Evolutionary conservation across 176 grass and related monocot species (phyloP).

Genomic region (Stipa capillata): DNA sequence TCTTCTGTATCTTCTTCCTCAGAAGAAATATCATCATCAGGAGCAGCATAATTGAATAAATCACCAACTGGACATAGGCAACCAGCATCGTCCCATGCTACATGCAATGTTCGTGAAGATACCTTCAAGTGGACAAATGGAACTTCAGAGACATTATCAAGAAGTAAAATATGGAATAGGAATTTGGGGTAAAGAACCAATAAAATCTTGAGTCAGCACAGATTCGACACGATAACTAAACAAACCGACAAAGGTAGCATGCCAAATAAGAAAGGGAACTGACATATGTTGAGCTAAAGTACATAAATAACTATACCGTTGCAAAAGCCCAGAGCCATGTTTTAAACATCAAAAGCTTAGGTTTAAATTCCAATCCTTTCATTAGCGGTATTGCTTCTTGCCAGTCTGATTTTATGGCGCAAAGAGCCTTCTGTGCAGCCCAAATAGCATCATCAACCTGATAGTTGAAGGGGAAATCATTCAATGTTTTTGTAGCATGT

Average conservation of each 20-base stretch:
- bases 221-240: neutral
- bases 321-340: conserved; percentile 89
- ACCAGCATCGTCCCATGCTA: conserved; percentile 89
- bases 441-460: conserved; percentile 82
- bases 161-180: neutral
- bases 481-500: neutral
- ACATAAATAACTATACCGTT: conserved; percentile 39
- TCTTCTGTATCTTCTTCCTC: conserved; percentile 26
- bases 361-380: conserved; percentile 62
- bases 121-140: conserved; percentile 35
- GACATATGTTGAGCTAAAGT: neutral
- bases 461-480: neutral
- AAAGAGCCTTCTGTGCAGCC: conserved; percentile 60
- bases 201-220: neutral
- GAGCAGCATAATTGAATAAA: conserved; percentile 95
- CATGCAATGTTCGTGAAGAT: conserved; percentile 88
- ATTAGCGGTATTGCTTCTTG: conserved; percentile 35
- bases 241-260: neutral
- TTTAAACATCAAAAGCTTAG: conserved; percentile 66
- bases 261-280: neutral
- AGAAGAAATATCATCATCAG: conserved; percentile 31
- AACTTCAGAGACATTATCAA: conserved; percentile 3
- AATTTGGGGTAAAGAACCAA: neutral
- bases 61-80: conserved; percentile 91
- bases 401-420: conserved; percentile 60